Percentiles rank a stretch among this genome's conserved stretches.
phyloP scores from a whole-genome alignment of 768 basidiomycete genomes.

The Leccinellum rugosiceps region DNA sequence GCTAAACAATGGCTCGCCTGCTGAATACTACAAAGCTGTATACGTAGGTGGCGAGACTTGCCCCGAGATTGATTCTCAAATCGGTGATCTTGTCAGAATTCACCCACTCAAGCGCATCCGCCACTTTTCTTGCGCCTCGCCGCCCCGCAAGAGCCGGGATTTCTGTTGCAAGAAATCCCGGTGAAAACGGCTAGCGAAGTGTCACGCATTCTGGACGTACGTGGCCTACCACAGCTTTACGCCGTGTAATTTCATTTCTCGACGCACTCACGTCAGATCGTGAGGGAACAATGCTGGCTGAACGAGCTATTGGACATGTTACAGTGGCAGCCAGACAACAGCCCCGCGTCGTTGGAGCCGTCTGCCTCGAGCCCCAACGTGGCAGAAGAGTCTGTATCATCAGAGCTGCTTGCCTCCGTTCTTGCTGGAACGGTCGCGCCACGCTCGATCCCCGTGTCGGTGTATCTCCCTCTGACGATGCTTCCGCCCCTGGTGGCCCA shows the following conservation, averaged over 20 bases:
- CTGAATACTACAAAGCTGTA: conserved; percentile 64
- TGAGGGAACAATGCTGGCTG: conserved; percentile 80
- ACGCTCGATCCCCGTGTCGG: conserved; percentile 62
- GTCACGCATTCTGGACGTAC: conserved; percentile 72
- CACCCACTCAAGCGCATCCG: conserved; percentile 65
- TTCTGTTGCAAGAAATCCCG: conserved; percentile 64
- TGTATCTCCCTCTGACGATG: conserved; percentile 49
- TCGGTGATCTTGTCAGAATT: conserved; percentile 42
- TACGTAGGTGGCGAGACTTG: conserved; percentile 47
- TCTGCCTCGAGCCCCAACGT: conserved; percentile 19
- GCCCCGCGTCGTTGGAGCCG: background rate
- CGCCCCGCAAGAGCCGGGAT: conserved; percentile 73
- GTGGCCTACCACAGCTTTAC: conserved; percentile 1
- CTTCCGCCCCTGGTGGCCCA: conserved; percentile 20
- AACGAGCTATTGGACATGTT: conserved; percentile 65
- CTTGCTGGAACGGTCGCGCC: conserved; percentile 48
- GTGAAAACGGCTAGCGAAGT: conserved; percentile 72
- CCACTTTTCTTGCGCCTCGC: conserved; percentile 64
- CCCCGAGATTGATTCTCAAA: background rate
- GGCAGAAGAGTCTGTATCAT: conserved; percentile 34
- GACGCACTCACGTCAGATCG: conserved; percentile 34
- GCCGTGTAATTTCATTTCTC: background rate
- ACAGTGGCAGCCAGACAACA: conserved; percentile 56
- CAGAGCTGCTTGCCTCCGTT: conserved; percentile 61
- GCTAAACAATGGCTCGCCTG: conserved; percentile 52